Evolutionary conservation across 768 basidiomycete genomes (phyloP), one percentile per base, ranked within the genome.

Genomic region (Suillus subalutaceus): DNA sequence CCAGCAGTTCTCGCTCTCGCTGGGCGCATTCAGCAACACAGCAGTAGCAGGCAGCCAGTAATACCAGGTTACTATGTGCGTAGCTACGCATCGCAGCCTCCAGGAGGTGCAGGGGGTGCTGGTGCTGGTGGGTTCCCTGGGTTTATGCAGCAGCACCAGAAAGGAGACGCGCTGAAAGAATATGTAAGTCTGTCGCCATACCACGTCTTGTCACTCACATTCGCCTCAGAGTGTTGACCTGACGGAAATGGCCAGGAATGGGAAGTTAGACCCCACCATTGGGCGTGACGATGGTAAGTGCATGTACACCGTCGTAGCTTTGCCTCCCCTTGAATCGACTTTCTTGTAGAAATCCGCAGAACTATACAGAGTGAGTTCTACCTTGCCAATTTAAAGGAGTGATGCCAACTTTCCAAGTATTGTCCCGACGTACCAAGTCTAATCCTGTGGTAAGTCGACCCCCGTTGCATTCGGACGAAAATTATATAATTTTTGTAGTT

Each of bases 181-280:
- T 94, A 81, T 70, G 86, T 87, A 63, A 70, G 84, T 80, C 7
- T n/a, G 50, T n/a, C 37, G 10, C 6, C n/a, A n/a, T 82, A 80
- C 66, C 62, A 38, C 62, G 37, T 20, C 48, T 16, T 56, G 13
- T 50, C 13, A 23, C 67, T 64, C 23, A 6, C 37, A 13, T 38
- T 20, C 16, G 35, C 32, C 44, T 4, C 66, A 94, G 92, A 93
- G 92, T 68, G 81, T 89, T 2, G 95, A 97, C 72, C 77, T 96
- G 35, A 97, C 94, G 0, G 89, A 94, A 70, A 80, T 94, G 71
- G 95, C 95, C 2, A 86, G 82, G 69, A 81, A 90, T 41, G 95
- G 96, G 37, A 95, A 96, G 74, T 81, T 97, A 3, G 95, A 97
- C 75, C 95, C 95, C 1, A 90, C 88, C 7, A 97, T 97, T 75